These are phyloP conservation scores for Breviolum minutum DNA, from an alignment of 73 alveolate genomes.

Conservation along the genomic window DNA sequence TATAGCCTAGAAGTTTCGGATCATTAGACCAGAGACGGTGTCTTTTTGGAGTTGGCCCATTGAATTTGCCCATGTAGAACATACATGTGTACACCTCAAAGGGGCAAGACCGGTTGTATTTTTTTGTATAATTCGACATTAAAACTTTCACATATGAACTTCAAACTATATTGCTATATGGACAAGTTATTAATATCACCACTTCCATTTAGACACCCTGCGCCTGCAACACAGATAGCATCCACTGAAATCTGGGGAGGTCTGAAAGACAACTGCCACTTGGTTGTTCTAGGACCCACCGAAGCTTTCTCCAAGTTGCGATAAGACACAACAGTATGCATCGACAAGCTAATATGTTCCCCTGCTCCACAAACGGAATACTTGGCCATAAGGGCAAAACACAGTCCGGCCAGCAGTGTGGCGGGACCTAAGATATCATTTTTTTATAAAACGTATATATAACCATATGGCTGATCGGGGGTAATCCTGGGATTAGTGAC, in stretches of 20 bases:
- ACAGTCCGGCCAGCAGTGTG: background rate
- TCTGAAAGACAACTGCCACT: background rate
- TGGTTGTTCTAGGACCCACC: slow-evolving; percentile 17
- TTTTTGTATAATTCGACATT: too few relatives aligned
- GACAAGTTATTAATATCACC: background rate
- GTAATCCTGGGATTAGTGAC: too few relatives aligned
- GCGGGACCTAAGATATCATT: background rate
- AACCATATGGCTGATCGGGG: too few relatives aligned
- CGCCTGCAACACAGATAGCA: background rate
- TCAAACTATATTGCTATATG: background rate
- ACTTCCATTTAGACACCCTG: background rate
- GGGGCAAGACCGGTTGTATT: too few relatives aligned
- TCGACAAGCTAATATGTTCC: background rate
- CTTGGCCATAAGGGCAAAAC: background rate
- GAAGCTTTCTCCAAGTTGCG: background rate
- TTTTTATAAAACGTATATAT: too few relatives aligned
- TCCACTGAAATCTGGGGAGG: background rate
- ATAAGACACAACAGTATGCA: background rate
- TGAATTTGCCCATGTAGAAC: slow-evolving; percentile 7
- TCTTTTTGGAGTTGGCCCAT: background rate
- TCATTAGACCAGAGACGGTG: background rate
- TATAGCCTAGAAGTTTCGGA: too few relatives aligned
- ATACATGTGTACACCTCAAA: background rate
- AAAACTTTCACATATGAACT: background rate
- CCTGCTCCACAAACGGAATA: background rate